Evolutionary conservation across 1,284 basidiomycete species (phyloP), one percentile per base, ranked within the genome.

Genomic region (Austropuccinia psidii): DNA sequence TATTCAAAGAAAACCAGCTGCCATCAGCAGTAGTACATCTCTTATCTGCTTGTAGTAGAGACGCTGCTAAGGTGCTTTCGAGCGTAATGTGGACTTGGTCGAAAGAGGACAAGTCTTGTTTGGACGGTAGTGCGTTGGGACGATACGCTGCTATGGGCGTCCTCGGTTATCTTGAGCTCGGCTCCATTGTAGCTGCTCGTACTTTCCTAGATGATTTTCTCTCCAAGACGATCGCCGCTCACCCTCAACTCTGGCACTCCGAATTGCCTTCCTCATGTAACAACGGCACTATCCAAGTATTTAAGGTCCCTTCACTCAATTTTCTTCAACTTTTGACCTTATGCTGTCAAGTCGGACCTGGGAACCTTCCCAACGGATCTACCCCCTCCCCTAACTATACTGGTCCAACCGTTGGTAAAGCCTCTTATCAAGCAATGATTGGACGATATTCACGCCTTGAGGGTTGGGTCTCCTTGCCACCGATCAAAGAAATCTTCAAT

Each of bases 71-170:
- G 24, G 21, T 41, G 3, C 33, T 69, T 29, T 57, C 66, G 8
- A 58, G 31, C 37, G 21, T 69, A 19, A 33, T 69, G 37, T 69
- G 66, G 66, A n/a, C 52, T 69, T 69, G 66, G 66, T 69, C 66
- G 19, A 41, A 57, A 41, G 37, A 54, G 15, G 66, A 69, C n/a
- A 43, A 57, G 35, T 45, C 52, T 11, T 50, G 31, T 37, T 6
- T 24, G 7, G 65, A 67, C n/a, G 50, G 41, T 4, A 31, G n/a
- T 57, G 33, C 35, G n/a, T 69, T 29, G 31, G 66, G 66, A 33
- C 52, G 54, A 58, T 69, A 69, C 50, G 66, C 66, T 31, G 37
- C 52, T 27, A 27, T 50, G 17, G 66, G 54, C 13, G 66, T 69
- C 11, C 4, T 69, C 7, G 52, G 66, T 41, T 69, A 57, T 55